A percentile compares a stretch with the other conserved stretches of the same genome.
Conservation (phyloP, 768 basidiomycete genomes). For the Hericium alpestre region DNA sequence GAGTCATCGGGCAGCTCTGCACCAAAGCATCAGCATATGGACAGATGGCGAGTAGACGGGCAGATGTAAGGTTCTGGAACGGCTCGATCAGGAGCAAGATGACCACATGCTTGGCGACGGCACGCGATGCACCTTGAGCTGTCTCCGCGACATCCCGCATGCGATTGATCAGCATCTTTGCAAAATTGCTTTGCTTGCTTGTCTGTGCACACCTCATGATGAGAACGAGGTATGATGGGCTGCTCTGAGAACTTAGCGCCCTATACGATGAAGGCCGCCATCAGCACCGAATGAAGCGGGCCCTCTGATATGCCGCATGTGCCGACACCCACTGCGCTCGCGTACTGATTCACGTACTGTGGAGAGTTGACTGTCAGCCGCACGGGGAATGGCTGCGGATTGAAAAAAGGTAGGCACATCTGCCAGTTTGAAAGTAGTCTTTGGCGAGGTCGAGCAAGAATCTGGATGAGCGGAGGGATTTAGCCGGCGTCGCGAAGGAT, state of each 20-base stretch:
- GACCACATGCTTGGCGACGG: constrained; percentile 74
- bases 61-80: constrained; percentile 72
- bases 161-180: constrained; percentile 67
- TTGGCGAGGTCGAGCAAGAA: constrained; percentile 90
- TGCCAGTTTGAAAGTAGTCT: constrained; percentile 89
- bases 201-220: constrained; percentile 65
- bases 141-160: constrained; percentile 81
- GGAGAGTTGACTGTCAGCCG: constrained; percentile 32
- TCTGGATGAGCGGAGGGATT: constrained; percentile 29
- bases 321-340: neutral
- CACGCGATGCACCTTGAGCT: constrained; percentile 75
- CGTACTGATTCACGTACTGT: constrained; percentile 16
- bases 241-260: constrained; percentile 93
- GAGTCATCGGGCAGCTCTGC: constrained; percentile 60
- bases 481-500: neutral
- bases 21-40: constrained; percentile 17
- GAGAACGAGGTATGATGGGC: constrained; percentile 39
- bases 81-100: constrained; percentile 75
- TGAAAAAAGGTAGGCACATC: constrained; percentile 77
- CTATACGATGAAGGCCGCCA: constrained; percentile 85
- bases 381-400: constrained; percentile 69
- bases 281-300: constrained; percentile 56
- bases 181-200: constrained; percentile 63
- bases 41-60: neutral
- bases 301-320: constrained; percentile 22